Evolutionary conservation across 805 yeast genomes (phyloP).

Genomic region (Zygotorulaspora chibaensis): DNA sequence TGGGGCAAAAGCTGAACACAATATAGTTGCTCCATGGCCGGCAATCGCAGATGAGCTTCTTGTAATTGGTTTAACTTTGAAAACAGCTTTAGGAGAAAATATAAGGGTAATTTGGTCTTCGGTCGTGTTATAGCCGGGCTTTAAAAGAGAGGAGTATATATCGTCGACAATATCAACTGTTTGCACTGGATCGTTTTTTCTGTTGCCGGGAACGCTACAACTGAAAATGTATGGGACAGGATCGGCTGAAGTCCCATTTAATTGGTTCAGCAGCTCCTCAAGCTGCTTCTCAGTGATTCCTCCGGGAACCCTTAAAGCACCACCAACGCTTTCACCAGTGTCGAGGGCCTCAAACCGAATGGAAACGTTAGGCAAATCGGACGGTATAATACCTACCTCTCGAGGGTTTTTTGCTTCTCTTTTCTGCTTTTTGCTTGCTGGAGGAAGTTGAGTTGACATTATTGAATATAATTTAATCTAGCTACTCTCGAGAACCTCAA

Average conservation of each 20-base stretch:
- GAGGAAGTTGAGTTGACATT: constrained; percentile 94
- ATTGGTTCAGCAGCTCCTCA: constrained; percentile 79
- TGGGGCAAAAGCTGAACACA: constrained; percentile 93
- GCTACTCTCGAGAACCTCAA: neutral
- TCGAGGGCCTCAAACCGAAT: constrained; percentile 90
- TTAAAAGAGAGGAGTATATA: constrained; percentile 72
- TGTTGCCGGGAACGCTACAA: constrained; percentile 45
- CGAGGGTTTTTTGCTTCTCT: constrained; percentile 77
- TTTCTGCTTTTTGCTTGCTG: constrained; percentile 85
- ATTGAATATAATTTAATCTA: neutral
- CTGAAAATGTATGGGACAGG: constrained; percentile 90
- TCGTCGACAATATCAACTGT: constrained; percentile 72
- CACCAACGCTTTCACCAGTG: constrained; percentile 81
- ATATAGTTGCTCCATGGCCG: constrained; percentile 92
- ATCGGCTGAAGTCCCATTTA: constrained; percentile 66
- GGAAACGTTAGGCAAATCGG: constrained; percentile 79
- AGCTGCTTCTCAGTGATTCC: constrained; percentile 78
- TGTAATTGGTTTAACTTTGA: constrained; percentile 87
- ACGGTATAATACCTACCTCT: constrained; percentile 69
- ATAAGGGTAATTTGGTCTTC: constrained; percentile 90
- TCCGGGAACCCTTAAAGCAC: constrained; percentile 88
- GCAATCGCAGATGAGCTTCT: constrained; percentile 88
- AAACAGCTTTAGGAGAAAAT: constrained; percentile 91
- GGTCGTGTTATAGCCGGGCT: constrained; percentile 82
- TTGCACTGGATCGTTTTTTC: constrained; percentile 36